phyloP scores from a whole-genome alignment of 306 rosid species.

The Lathyrus oleraceus region DNA sequence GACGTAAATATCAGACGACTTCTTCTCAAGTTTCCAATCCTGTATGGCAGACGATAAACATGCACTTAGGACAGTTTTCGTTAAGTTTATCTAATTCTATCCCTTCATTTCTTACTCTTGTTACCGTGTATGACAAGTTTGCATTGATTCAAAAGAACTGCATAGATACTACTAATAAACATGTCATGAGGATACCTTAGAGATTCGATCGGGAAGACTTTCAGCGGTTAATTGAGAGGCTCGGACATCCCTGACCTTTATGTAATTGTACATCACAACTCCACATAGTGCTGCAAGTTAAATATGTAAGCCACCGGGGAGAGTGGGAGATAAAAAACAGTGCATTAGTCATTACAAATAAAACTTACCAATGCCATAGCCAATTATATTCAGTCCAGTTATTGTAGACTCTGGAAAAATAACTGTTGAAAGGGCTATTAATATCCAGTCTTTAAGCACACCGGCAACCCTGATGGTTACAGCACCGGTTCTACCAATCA shows the following conservation, averaged over 20 bases:
- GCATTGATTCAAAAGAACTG: background rate
- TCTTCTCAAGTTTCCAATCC: slow-evolving; percentile 97
- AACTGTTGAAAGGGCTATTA: slow-evolving; percentile 92
- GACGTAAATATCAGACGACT: slow-evolving; percentile 60
- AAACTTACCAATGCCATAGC: slow-evolving; percentile 84
- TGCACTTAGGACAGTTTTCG: background rate
- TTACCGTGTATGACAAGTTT: slow-evolving; percentile 13
- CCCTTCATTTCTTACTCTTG: slow-evolving; percentile 8
- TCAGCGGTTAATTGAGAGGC: slow-evolving; percentile 70
- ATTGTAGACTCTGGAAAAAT: slow-evolving; percentile 92
- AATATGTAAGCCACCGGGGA: background rate
- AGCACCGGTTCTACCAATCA: slow-evolving; percentile 95
- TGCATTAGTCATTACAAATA: background rate
- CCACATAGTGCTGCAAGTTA: slow-evolving; percentile 76
- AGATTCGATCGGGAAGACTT: slow-evolving; percentile 60
- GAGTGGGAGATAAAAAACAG: background rate
- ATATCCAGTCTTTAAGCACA: slow-evolving; percentile 93
- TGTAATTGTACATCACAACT: slow-evolving; percentile 89
- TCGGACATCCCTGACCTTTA: slow-evolving; percentile 89
- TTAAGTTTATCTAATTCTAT: background rate
- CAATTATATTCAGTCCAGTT: slow-evolving; percentile 83
- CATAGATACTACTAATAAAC: background rate
- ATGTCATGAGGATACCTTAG: slow-evolving; percentile 55
- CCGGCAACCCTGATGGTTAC: slow-evolving; percentile 95
- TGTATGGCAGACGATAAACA: slow-evolving; percentile 35